Evolutionary conservation across 768 basidiomycete species (phyloP).

Genomic region (Exsudoporus frostii): DNA sequence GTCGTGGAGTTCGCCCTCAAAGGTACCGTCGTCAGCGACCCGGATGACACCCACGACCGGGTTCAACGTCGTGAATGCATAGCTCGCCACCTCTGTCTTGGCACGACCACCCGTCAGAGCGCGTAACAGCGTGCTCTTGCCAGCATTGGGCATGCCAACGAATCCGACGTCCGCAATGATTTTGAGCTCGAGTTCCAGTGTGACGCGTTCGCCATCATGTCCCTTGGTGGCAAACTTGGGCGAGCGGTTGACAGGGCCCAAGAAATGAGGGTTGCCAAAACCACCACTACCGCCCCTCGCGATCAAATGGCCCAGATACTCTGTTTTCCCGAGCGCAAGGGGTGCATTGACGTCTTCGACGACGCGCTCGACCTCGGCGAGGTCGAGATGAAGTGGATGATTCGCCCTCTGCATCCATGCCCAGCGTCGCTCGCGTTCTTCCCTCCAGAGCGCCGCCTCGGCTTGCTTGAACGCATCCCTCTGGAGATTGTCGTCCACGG

Average conservation of each 20-base stretch:
- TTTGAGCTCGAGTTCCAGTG: slow-evolving; percentile 89
- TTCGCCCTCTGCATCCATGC: slow-evolving; percentile 41
- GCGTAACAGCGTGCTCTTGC: slow-evolving; percentile 86
- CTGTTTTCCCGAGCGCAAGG: slow-evolving; percentile 53
- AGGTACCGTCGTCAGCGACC: slow-evolving; percentile 73
- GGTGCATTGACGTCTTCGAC: slow-evolving; percentile 45
- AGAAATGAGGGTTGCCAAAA: slow-evolving; percentile 85
- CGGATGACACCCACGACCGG: slow-evolving; percentile 91
- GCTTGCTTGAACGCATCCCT: slow-evolving; percentile 71
- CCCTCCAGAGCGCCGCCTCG: slow-evolving; percentile 54
- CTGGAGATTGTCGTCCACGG: slow-evolving; percentile 57
- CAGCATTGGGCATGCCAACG: slow-evolving; percentile 95
- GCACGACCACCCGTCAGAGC: slow-evolving; percentile 86
- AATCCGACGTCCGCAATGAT: slow-evolving; percentile 92
- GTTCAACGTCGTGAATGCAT: slow-evolving; percentile 94
- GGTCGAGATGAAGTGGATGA: slow-evolving; percentile 55
- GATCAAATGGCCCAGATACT: slow-evolving; percentile 60
- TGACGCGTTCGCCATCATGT: slow-evolving; percentile 65
- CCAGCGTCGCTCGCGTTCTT: slow-evolving; percentile 59
- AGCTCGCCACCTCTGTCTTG: slow-evolving; percentile 80
- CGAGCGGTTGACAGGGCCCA: slow-evolving; percentile 62
- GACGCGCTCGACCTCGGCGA: slow-evolving; percentile 49
- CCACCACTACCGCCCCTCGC: slow-evolving; percentile 80
- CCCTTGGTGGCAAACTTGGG: slow-evolving; percentile 88
- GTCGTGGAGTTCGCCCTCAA: slow-evolving; percentile 55